phyloP scores from a whole-genome alignment of 495 filamentous ascomycete genomes.

The Neurospora intermedia region DNA sequence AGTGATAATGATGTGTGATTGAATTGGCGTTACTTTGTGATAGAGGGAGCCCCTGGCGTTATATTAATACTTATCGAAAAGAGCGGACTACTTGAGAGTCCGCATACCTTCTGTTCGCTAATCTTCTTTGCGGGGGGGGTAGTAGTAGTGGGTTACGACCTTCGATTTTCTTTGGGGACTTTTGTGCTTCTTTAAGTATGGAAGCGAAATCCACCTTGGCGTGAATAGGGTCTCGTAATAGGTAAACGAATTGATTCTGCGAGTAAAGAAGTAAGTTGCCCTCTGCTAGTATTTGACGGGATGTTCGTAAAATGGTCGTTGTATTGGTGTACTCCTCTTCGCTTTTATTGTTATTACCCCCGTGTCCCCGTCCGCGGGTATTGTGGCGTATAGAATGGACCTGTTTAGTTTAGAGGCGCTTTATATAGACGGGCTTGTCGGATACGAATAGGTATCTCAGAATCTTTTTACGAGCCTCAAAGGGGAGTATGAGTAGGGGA shows the following conservation, averaged over 20 bases:
- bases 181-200: neutral
- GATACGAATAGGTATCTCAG: too few relatives aligned
- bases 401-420: slow-evolving; percentile 18
- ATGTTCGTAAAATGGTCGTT: slow-evolving; percentile 21
- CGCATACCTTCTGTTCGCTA: too few relatives aligned
- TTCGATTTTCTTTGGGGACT: neutral
- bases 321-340: slow-evolving; percentile 8
- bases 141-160: too few relatives aligned
- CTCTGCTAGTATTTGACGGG: slow-evolving; percentile 15
- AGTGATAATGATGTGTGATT: neutral
- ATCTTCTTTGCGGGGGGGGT: too few relatives aligned
- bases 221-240: slow-evolving; percentile 21
- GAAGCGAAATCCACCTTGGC: neutral
- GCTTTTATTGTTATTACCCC: neutral
- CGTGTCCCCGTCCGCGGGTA: neutral
- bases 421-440: too few relatives aligned
- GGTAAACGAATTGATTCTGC: slow-evolving; percentile 30
- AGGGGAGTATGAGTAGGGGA: too few relatives aligned
- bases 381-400: slow-evolving; percentile 7
- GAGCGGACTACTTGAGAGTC: too few relatives aligned
- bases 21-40: neutral
- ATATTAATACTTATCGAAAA: too few relatives aligned
- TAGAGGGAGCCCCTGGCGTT: neutral
- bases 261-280: slow-evolving; percentile 28
- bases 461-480: too few relatives aligned